These are phyloP conservation scores for Diaporthe sp. DNA, from an alignment of 2,329 filamentous ascomycete genomes.

Conservation along the genomic window DNA sequence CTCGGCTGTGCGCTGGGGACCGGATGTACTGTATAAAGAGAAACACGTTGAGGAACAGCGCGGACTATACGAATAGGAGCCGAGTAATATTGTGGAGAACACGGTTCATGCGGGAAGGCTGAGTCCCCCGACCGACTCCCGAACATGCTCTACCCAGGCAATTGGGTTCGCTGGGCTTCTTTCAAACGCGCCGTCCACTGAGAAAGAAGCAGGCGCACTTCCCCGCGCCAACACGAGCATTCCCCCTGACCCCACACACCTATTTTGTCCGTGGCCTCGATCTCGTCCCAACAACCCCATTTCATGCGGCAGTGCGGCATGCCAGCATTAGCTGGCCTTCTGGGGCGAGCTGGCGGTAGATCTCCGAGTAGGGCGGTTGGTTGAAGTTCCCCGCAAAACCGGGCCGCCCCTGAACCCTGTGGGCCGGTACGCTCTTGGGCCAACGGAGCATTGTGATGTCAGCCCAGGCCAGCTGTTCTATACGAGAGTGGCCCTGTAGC, in stretches of 20 bases:
- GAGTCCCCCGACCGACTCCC: not conserved
- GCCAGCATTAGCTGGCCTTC: not conserved
- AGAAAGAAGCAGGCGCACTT: not conserved
- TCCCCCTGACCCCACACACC: not conserved
- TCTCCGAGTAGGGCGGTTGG: constrained; percentile 20
- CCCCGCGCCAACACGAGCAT: constrained; percentile 6
- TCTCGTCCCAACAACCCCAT: not conserved
- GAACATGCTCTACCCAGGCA: not conserved
- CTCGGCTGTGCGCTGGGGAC: not conserved
- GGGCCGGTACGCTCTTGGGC: not conserved
- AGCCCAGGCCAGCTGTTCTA: constrained; percentile 12
- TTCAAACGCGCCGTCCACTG: not conserved
- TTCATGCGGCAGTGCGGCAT: not conserved
- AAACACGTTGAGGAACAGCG: not conserved
- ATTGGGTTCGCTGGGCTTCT: too few relatives aligned
- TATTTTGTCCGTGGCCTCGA: not conserved
- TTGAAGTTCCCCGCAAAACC: not conserved
- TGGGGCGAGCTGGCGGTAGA: constrained; percentile 4
- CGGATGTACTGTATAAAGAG: not conserved
- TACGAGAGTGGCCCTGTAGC: not conserved
- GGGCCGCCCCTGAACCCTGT: constrained; percentile 25
- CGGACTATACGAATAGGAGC: not conserved
- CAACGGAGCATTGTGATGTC: constrained; percentile 12
- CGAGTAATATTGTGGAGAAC: constrained; percentile 1
- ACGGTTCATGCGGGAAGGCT: not conserved